These are phyloP conservation scores for Apophysomyces trapeziformis DNA, from an alignment of 371 early-diverging fungal species.

Conservation along the genomic window DNA sequence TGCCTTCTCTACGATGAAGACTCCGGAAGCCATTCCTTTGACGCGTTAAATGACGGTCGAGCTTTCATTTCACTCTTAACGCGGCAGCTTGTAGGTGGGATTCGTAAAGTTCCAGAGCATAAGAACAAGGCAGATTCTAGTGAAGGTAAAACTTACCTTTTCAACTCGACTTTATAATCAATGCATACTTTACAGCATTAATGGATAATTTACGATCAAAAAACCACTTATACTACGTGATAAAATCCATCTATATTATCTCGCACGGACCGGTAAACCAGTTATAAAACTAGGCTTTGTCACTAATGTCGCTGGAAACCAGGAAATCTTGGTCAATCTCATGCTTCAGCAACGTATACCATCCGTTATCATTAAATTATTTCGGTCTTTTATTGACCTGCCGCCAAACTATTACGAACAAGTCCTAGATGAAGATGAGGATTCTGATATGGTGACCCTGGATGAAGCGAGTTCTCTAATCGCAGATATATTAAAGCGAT, in stretches of 20 bases:
- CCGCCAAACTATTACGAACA: conserved; percentile 27
- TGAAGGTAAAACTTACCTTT: conserved; percentile 36
- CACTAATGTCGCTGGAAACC: neutral
- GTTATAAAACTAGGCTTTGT: neutral
- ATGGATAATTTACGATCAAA: conserved; percentile 49
- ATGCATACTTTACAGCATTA: conserved; percentile 31
- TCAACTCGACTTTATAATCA: neutral
- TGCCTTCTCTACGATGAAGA: conserved; percentile 32
- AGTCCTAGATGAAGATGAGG: neutral
- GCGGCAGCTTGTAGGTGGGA: conserved; percentile 43
- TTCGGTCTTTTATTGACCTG: conserved; percentile 52
- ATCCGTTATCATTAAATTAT: conserved; percentile 48
- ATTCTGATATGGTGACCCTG: conserved; percentile 26
- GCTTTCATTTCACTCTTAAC: conserved; percentile 44
- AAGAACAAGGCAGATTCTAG: conserved; percentile 43
- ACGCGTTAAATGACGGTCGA: conserved; percentile 36
- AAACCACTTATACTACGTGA: conserved; percentile 43
- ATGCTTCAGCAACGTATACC: conserved; percentile 56
- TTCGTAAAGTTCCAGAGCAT: conserved; percentile 47
- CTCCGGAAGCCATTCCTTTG: conserved; percentile 23
- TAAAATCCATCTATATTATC: conserved; percentile 40
- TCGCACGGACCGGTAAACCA: conserved; percentile 44
- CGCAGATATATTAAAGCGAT: conserved; percentile 40
- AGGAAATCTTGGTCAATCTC: conserved; percentile 37
- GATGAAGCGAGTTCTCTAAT: conserved; percentile 35